Percentiles rank a stretch among this genome's conserved stretches.
phyloP scores from a whole-genome alignment of 2,329 filamentous ascomycete species.

The Stemphylium beticola region DNA sequence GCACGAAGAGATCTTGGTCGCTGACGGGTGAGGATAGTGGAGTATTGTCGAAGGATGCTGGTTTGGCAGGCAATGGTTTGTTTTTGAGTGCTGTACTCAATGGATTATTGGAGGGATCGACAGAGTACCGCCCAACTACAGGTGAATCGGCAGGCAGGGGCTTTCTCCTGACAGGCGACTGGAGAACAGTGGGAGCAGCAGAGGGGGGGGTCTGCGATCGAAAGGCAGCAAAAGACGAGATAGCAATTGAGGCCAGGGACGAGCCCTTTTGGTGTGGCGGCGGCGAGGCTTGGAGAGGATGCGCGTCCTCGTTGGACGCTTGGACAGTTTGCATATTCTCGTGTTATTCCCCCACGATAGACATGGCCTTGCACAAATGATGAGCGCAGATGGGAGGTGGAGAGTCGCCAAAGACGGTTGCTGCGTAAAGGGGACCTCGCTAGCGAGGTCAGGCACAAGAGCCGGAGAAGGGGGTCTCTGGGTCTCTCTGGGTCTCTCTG shows the following conservation, averaged over 20 bases:
- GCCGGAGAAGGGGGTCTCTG: conserved; percentile 30
- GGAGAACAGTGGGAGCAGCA: conserved; percentile 28
- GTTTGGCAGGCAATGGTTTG: conserved; percentile 32
- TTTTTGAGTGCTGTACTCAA: conserved; percentile 20
- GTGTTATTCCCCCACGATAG: conserved; percentile 28
- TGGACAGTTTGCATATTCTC: conserved; percentile 44
- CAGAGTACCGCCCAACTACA: conserved; percentile 52
- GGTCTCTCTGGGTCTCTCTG: conserved; percentile 17
- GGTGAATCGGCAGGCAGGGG: conserved; percentile 61
- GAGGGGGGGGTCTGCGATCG: conserved; percentile 48
- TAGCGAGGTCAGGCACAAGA: conserved; percentile 32
- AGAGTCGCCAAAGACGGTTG: conserved; percentile 29
- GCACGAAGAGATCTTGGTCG: conserved; percentile 43
- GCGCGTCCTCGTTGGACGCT: conserved; percentile 31
- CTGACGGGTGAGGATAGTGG: conserved; percentile 42
- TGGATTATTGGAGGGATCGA: conserved; percentile 48
- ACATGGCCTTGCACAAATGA: conserved; percentile 48
- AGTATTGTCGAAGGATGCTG: conserved; percentile 31
- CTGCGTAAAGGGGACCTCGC: conserved; percentile 38
- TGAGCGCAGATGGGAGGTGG: conserved; percentile 29
- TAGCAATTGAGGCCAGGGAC: conserved; percentile 49
- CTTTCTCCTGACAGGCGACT: conserved; percentile 59
- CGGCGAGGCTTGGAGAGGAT: conserved; percentile 31
- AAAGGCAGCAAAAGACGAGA: conserved; percentile 54
- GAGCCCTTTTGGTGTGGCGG: conserved; percentile 43